Percentiles rank a stretch among this genome's conserved stretches.
phyloP scores from a whole-genome alignment of 78 protist species.

The Monocercomonoides exilis region DNA sequence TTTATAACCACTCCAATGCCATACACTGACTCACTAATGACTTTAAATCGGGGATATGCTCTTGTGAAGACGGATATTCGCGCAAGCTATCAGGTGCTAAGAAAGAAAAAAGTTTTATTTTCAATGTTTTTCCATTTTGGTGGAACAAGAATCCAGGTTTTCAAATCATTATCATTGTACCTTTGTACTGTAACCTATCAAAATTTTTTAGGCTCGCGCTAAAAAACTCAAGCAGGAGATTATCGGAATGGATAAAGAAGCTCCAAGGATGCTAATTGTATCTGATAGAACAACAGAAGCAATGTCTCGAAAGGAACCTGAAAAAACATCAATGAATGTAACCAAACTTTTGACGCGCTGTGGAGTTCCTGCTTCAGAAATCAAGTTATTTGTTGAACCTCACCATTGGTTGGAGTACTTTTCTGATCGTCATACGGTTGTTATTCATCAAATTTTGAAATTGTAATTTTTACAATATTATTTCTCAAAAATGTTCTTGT shows the following conservation, averaged over 20 bases:
- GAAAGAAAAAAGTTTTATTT: neutral
- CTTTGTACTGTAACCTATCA: neutral
- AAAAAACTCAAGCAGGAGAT: neutral
- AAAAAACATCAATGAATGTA: neutral
- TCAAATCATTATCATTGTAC: neutral
- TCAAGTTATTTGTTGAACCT: neutral
- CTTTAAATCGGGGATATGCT: neutral
- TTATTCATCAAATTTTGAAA: too few species aligned
- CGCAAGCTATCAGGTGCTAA: neutral
- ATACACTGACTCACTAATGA: neutral
- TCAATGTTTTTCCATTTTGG: neutral
- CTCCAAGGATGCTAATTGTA: neutral
- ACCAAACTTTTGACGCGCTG: neutral
- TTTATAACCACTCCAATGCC: neutral
- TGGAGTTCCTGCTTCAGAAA: neutral
- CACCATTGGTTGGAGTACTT: neutral
- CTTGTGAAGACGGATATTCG: neutral
- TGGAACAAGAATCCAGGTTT: neutral
- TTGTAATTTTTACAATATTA: too few species aligned
- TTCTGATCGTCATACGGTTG: neutral
- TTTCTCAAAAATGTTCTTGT: too few species aligned
- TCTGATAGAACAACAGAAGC: neutral
- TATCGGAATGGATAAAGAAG: neutral
- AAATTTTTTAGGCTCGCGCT: neutral
- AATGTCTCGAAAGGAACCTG: neutral